Base-by-base conservation (phyloP, 192 early-diverging fungal species). In the Lobosporangium transversale region DNA sequence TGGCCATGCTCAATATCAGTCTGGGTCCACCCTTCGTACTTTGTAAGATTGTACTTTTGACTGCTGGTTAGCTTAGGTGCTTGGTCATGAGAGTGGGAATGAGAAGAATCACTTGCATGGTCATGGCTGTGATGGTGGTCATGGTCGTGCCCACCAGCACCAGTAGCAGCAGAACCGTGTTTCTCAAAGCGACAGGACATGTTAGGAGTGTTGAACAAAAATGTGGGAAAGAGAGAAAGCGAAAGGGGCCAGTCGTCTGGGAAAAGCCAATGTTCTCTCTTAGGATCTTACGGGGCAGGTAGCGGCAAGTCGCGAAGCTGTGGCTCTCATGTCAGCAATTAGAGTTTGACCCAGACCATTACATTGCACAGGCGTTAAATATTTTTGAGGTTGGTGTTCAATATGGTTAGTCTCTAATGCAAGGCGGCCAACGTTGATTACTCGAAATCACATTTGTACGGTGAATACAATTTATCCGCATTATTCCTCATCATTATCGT, bases 1-100 rank as follows among this genome's bases (percentile, higher is more conserved):
- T 98, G 95, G 4, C 95, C 95, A 67, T 97, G 95, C 21, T 95
- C 94, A 29, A 56, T 64, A 42, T 76, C 69, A 18, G 52, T 45
- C 57, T 76, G 73, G 2, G 73, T 76, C 73, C 73, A 76, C 23
- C 64, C 65, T 1, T 76, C 73, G n/a, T 67, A 53, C 40, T 76
- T 76, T 27, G 73, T 76, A 18, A 61, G 58, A 47, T 63, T 62
- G 40, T 76, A 76, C 23, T 67, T 76, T 56, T 79, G 75, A 18
- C 73, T 76, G 59, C 53, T 44, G 35, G 73, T 67, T 40, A 76
- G 32, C 45, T 67, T 81, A 71, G 87, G 88, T 24, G 86, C 79
- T n/a, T n/a, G n/a, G 24, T 89, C 87, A n/a, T 94, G 84, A 51
- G 82, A 80, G 51, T 87, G 78, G 58, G 79, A 92, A 63, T 94